Evolutionary conservation across 768 basidiomycete genomes (phyloP).

Genomic region (Auriscalpium microsporum): DNA sequence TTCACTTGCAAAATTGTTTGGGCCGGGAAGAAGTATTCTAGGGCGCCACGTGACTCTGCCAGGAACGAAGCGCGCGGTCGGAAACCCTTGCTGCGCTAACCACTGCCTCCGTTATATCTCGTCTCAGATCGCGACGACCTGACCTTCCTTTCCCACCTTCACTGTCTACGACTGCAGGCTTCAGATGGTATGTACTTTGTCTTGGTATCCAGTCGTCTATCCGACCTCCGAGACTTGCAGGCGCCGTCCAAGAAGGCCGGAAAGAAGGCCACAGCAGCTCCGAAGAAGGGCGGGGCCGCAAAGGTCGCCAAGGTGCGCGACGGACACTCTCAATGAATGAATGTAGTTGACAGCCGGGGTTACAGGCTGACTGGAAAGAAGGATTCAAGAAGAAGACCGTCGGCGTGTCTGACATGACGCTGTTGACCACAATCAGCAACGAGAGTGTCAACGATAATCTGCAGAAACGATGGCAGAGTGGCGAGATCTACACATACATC

Average conservation of each 20-base stretch:
- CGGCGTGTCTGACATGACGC: slow-evolving; percentile 97
- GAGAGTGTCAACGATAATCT: slow-evolving; percentile 97
- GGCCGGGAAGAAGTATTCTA: no score
- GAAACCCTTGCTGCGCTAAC: no score
- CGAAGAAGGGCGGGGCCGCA: slow-evolving; percentile 48
- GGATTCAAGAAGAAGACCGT: slow-evolving; percentile 99
- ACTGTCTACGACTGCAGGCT: no score
- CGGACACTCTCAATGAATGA: neutral
- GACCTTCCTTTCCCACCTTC: no score
- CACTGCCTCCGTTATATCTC: no score
- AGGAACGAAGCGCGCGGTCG: no score
- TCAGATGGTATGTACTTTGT: no score
- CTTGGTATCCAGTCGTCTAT: neutral
- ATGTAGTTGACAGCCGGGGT: neutral
- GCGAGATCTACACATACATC: slow-evolving; percentile 98
- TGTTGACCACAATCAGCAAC: slow-evolving; percentile 93
- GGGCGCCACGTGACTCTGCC: no score
- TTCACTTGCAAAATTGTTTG: no score
- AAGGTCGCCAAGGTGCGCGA: slow-evolving; percentile 69
- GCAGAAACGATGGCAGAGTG: slow-evolving; percentile 90
- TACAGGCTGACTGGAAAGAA: slow-evolving; percentile 97
- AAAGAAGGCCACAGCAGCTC: slow-evolving; percentile 61
- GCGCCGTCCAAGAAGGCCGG: slow-evolving; percentile 87
- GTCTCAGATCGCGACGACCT: no score
- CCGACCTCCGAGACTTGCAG: slow-evolving; percentile 17